Conservation (phyloP, 164 flowering plant genomes). For the Stephania cephalantha region DNA sequence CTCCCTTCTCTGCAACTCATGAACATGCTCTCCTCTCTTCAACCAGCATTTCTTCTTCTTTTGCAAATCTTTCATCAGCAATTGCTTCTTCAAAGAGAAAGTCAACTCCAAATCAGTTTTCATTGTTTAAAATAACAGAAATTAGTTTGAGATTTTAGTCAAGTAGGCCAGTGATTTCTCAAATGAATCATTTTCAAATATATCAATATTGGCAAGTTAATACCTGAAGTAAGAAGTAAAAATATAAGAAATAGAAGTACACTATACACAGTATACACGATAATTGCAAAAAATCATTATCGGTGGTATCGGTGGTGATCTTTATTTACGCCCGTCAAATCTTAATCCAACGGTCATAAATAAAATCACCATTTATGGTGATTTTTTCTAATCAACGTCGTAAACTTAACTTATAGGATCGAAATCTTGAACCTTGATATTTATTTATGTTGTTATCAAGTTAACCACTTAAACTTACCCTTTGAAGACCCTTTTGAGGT, state of each 20-base stretch:
- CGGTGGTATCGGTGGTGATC: no score
- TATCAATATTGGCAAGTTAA: neutral
- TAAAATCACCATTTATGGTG: no score
- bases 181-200: neutral
- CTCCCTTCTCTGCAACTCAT: slow-evolving; percentile 28
- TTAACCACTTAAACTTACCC: slow-evolving; percentile 23
- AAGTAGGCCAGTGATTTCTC: neutral
- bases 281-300: no score
- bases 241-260: neutral
- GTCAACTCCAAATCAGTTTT: neutral
- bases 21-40: slow-evolving; percentile 20
- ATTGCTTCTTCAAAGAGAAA: slow-evolving; percentile 27
- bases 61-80: slow-evolving; percentile 32
- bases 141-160: neutral
- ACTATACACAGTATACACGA: no score
- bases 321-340: no score
- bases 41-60: slow-evolving; percentile 39
- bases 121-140: neutral
- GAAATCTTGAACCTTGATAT: neutral
- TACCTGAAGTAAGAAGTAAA: neutral
- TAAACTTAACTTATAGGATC: no score
- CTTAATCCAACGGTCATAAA: no score
- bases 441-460: neutral
- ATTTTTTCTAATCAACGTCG: no score
- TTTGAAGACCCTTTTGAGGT: slow-evolving; percentile 30